These are phyloP conservation scores for Cyclostephanos tholiformis DNA, from an alignment of 108 stramenopile genomes.

Conservation along the genomic window DNA sequence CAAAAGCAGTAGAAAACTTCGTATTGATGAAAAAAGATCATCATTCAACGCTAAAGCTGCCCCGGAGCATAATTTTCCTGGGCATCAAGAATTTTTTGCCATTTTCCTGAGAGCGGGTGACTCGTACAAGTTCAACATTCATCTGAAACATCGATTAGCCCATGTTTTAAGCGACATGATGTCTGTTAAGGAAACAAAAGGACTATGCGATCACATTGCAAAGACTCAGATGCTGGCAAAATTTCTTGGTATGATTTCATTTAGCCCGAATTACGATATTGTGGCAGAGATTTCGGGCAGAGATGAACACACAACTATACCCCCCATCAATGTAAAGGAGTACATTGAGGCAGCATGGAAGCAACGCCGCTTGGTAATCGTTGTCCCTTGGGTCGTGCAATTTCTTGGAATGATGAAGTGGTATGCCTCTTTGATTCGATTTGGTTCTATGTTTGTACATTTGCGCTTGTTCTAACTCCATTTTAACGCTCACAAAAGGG, in stretches of 20 bases:
- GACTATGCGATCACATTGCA: constrained; percentile 45
- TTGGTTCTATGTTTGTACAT: background rate
- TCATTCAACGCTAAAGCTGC: constrained; percentile 20
- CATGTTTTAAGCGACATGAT: constrained; percentile 23
- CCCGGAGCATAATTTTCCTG: constrained; percentile 68
- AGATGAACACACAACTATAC: constrained; percentile 28
- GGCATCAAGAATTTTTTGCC: constrained; percentile 86
- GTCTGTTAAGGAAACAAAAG: constrained; percentile 40
- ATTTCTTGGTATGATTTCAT: constrained; percentile 77
- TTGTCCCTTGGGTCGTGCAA: constrained; percentile 71
- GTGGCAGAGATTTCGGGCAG: constrained; percentile 10
- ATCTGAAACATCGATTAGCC: constrained; percentile 49
- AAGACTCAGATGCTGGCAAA: constrained; percentile 68
- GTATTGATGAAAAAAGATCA: constrained; percentile 40
- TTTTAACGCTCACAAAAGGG: constrained; percentile 18
- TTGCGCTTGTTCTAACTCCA: background rate
- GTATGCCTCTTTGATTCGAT: constrained; percentile 39
- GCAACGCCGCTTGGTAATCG: constrained; percentile 34
- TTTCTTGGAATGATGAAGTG: constrained; percentile 77
- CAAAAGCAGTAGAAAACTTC: constrained; percentile 54
- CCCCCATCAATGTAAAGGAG: constrained; percentile 43
- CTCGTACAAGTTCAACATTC: constrained; percentile 66
- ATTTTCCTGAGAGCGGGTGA: constrained; percentile 68
- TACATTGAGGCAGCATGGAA: constrained; percentile 53
- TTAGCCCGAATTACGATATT: constrained; percentile 75